Evolutionary conservation across 352 stramenopile genomes (phyloP), one percentile per base, ranked within the genome.

Genomic region (Pythium monospermum): DNA sequence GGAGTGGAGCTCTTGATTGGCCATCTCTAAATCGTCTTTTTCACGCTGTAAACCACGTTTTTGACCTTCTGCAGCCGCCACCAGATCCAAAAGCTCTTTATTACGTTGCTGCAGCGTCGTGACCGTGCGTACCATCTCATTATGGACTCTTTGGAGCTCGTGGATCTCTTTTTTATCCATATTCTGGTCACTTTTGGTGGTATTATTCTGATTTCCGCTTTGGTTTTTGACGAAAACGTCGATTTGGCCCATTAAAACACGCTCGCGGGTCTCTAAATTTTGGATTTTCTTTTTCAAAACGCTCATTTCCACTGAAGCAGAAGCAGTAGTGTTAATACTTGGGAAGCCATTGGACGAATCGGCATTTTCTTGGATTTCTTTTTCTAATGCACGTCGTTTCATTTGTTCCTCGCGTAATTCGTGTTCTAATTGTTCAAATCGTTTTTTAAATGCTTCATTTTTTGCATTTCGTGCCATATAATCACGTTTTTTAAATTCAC

Each of bases 401-500:
- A 78, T 50, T 25, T 85, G 73, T 28, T 86, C 76, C 22, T 59
- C 55, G 18, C 56, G 61, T 28, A 90, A 68, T 27, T 86, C 82
- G 6, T 77, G 71, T 59, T 90, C 82, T 1, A 92, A 39, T 6
- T 61, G 54, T 32, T 91, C 72, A 4, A 93, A 59, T 2, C 83
- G 79, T 47, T 76, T 86, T 28, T 73, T 71, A 58, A 93, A 91
- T 18, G 69, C 66, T 6, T 88, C 79, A 66, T 73, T 86, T 27
- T 82, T 85, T 4, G 71, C 61, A 35, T 86, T 85, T 26, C 76
- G 68, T n/a, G 62, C 67, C 6, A 64, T 73, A 46, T 73, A 60
- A 37, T 93, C 83, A 3, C 72, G 73, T 44, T 83, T 66, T 23
- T 83, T 75, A 12, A 85, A 57, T 22, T 83, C 56, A 2, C 42